These are phyloP conservation scores for Acanthamoeba castellanii DNA, from an alignment of 208 protist genomes.

Conservation along the genomic window DNA sequence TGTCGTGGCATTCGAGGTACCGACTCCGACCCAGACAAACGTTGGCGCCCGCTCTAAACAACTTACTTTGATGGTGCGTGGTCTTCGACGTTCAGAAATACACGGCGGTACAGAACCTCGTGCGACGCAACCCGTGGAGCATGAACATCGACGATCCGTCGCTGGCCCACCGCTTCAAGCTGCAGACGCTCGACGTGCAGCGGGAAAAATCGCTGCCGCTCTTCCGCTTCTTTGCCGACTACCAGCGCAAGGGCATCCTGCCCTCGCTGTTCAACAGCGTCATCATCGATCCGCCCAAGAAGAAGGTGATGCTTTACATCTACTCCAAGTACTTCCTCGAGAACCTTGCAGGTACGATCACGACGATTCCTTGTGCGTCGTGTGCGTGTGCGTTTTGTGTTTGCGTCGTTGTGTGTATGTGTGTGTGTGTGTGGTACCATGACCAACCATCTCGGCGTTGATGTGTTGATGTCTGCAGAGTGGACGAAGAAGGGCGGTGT, in stretches of 20 bases:
- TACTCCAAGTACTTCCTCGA: slow-evolving; percentile 49
- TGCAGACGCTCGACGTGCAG: slow-evolving; percentile 39
- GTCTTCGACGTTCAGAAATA: slow-evolving; percentile 34
- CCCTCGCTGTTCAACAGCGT: slow-evolving; percentile 40
- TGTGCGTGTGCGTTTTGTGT: no score
- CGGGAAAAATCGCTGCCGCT: background rate
- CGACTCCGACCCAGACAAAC: no score
- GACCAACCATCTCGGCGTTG: no score
- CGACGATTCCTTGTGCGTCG: no score
- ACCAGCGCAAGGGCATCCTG: background rate
- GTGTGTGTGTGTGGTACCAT: no score
- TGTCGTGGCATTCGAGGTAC: slow-evolving; percentile 34
- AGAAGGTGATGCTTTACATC: slow-evolving; percentile 29
- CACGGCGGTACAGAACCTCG: background rate
- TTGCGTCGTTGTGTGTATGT: no score
- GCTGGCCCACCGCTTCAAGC: background rate
- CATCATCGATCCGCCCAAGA: slow-evolving; percentile 49
- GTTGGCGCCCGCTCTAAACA: background rate
- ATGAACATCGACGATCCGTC: background rate
- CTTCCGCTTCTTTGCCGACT: background rate
- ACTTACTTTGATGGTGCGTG: background rate
- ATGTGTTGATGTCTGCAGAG: background rate
- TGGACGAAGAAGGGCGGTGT: background rate
- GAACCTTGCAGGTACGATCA: background rate
- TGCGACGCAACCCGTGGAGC: slow-evolving; percentile 41